Percentiles rank a stretch among this genome's conserved stretches.
Evolutionary conservation across 306 rosid species (phyloP).

Genomic region (Rosa rugosa): DNA sequence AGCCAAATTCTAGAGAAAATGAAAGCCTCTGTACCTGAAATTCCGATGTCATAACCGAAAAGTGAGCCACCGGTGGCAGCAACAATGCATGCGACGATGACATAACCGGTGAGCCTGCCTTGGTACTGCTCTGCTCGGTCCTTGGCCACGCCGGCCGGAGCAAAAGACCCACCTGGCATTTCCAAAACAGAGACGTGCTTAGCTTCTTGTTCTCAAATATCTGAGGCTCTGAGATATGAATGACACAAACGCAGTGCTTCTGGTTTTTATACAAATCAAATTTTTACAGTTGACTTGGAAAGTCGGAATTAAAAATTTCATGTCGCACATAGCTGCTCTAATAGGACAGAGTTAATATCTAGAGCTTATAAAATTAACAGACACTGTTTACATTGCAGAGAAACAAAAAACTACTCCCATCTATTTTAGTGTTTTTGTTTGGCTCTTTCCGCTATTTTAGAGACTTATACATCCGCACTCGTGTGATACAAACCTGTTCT

Average conservation of each 20-base stretch:
- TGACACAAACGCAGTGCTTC: background rate
- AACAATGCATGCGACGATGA: constrained; percentile 65
- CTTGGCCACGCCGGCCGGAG: constrained; percentile 45
- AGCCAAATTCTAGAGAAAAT: background rate
- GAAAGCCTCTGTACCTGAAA: constrained; percentile 53
- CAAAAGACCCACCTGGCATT: constrained; percentile 79
- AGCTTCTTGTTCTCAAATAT: background rate
- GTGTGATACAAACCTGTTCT: background rate
- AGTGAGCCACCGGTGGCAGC: constrained; percentile 82
- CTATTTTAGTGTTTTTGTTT: background rate
- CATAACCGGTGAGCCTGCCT: constrained; percentile 65
- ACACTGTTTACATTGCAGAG: background rate
- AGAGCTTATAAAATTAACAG: background rate
- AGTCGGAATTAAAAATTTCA: background rate
- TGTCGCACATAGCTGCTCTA: background rate
- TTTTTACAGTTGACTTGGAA: background rate
- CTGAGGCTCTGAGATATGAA: background rate
- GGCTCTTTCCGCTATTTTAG: background rate
- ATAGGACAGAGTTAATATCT: background rate
- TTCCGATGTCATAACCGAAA: constrained; percentile 82
- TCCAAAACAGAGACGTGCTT: constrained; percentile 12
- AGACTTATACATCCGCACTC: background rate
- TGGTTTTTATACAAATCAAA: background rate
- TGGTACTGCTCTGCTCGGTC: constrained; percentile 66
- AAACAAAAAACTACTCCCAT: background rate